Evolutionary conservation across 176 grass and related monocot species (phyloP).

Genomic region (Oropetium thomaeum): DNA sequence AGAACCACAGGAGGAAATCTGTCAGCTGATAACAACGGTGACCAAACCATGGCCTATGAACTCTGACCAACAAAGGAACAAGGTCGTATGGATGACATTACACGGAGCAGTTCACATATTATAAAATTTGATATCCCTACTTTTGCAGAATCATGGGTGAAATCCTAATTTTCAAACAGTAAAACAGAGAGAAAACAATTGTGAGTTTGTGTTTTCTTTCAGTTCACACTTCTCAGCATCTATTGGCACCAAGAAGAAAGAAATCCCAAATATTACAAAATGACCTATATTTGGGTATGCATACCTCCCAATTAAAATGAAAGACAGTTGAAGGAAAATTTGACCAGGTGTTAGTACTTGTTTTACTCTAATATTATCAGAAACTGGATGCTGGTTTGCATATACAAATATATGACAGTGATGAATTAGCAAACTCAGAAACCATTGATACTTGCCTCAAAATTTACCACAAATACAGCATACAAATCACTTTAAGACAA

Average conservation of each 20-base stretch:
- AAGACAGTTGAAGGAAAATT: no score
- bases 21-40: not conserved
- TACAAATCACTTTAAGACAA: not conserved
- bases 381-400: not conserved
- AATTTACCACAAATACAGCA: not conserved
- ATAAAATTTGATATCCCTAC: no score
- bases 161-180: not conserved
- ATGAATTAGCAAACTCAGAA: not conserved
- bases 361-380: not conserved
- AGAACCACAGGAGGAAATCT: constrained; percentile 1
- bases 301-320: not conserved
- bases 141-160: no score
- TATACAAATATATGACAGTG: not conserved
- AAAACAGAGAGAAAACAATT: not conserved
- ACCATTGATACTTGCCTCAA: not conserved
- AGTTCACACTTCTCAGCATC: not conserved
- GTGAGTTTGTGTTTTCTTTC: not conserved
- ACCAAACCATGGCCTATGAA: not conserved
- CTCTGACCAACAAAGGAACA: not conserved
- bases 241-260: not conserved
- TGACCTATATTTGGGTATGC: constrained; percentile 11
- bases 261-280: constrained; percentile 5
- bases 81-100: not conserved
- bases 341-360: not conserved
- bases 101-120: no score